Conservation (phyloP, 352 stramenopile genomes). For the Phytophthora quininea region DNA sequence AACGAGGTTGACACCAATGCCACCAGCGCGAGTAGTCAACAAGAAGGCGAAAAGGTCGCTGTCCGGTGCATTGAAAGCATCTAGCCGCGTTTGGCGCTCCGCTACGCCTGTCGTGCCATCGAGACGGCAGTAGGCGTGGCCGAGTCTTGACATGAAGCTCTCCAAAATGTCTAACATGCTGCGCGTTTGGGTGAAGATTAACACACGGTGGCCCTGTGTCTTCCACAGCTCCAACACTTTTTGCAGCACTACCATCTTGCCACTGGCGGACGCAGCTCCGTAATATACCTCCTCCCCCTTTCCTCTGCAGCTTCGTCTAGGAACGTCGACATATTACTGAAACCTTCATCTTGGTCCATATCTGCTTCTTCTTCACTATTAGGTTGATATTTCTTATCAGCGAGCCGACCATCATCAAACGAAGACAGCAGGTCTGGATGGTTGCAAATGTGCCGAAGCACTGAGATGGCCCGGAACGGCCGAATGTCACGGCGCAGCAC, state of each 20-base stretch:
- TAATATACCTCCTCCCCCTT: constrained; percentile 37
- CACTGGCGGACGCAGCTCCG: constrained; percentile 77
- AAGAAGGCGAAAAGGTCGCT: constrained; percentile 82
- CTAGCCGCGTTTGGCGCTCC: constrained; percentile 93
- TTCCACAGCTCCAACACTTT: constrained; percentile 97
- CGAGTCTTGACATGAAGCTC: constrained; percentile 81
- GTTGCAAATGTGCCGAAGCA: constrained; percentile 99
- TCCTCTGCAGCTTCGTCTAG: constrained; percentile 25
- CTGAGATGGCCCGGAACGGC: constrained; percentile 92
- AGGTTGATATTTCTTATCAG: constrained; percentile 31
- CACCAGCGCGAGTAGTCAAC: constrained; percentile 91
- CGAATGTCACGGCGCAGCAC: constrained; percentile 86
- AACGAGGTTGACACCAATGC: constrained; percentile 96
- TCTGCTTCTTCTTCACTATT: constrained; percentile 37
- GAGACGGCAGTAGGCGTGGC: constrained; percentile 93
- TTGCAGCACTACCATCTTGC: constrained; percentile 96
- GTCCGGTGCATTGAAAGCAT: constrained; percentile 95
- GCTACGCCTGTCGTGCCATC: constrained; percentile 97
- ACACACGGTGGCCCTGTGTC: constrained; percentile 94
- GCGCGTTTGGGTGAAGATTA: constrained; percentile 97
- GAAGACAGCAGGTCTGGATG: constrained; percentile 94
- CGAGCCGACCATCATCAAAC: constrained; percentile 45
- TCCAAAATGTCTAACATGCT: constrained; percentile 99
- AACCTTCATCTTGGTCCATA: constrained; percentile 14
- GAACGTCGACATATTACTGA: constrained; percentile 16